A percentile compares a stretch with the other conserved stretches of the same genome.
Conservation (phyloP, 2,329 filamentous ascomycete species). For the Verticillium dahliae region DNA sequence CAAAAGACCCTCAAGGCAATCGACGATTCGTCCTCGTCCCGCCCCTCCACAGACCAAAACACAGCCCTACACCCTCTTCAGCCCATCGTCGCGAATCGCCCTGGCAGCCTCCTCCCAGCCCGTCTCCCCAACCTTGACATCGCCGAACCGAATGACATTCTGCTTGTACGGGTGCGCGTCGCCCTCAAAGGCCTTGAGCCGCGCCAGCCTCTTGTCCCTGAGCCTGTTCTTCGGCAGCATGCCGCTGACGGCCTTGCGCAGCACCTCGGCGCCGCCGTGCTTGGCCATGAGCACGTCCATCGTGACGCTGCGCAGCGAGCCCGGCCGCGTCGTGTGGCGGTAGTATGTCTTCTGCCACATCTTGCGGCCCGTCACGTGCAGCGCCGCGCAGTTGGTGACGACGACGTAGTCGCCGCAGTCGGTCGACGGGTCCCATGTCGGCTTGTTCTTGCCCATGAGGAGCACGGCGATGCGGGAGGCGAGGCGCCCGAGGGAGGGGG, state of each 20-base stretch:
- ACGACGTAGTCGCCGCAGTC: constrained; percentile 99
- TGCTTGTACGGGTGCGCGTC: constrained; percentile 82
- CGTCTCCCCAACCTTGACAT: constrained; percentile 44
- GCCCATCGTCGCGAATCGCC: constrained; percentile 42
- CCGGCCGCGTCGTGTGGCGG: constrained; percentile 85
- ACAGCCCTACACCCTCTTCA: constrained; percentile 36
- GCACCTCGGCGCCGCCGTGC: constrained; percentile 85
- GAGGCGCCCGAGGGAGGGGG: constrained; percentile 81
- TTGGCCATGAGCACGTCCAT: constrained; percentile 96
- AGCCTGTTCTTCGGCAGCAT: constrained; percentile 98
- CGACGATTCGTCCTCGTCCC: not conserved
- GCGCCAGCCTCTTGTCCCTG: constrained; percentile 76
- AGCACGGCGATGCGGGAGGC: constrained; percentile 80
- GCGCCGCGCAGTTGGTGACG: constrained; percentile 77
- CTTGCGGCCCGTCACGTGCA: constrained; percentile 89
- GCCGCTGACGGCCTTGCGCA: constrained; percentile 86
- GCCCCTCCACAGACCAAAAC: not conserved
- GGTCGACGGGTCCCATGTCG: constrained; percentile 92
- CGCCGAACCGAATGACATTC: constrained; percentile 72
- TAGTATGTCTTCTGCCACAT: constrained; percentile 94
- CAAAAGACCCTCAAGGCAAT: not conserved
- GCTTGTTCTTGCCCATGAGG: constrained; percentile 99
- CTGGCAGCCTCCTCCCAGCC: constrained; percentile 48
- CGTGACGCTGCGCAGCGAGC: constrained; percentile 77
- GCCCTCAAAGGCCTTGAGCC: constrained; percentile 96